Evolutionary conservation across 106 monocot species (phyloP), one percentile per base, ranked within the genome.

Genomic region (Iris macrosiphon): DNA sequence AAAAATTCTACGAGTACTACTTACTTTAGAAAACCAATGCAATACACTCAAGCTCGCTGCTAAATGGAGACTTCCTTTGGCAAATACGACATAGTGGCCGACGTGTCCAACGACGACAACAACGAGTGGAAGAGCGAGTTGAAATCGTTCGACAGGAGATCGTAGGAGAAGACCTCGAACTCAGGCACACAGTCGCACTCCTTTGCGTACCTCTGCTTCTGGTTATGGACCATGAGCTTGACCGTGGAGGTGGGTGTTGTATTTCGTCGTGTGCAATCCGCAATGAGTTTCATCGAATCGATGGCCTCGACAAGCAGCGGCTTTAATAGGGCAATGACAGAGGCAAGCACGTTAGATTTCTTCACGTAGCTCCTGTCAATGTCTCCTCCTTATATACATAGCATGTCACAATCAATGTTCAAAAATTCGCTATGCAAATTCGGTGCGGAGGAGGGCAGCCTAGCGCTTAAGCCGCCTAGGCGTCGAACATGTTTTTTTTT

Each of bases 121-220:
- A 79, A 28, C 5, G 65, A 70, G 34, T 58, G 52, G 45, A 80
- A 80, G 14, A 80, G 70, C 0, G 80, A 70, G 61, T 80, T 80
- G 80, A 80, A 80, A n/a, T 80, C 80, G 33, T 80, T 80, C 1
- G 70, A 75, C 3, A 74, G 80, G 48, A 80, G 74, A 40, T 80
- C 80, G 10, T 65, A 70, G 61, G 75, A 80, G 65, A 70, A 80
- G 38, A 62, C 74, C 45, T 80, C 74, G 50, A 80, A 74, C 29
- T 80, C 80, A 1, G 80, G 80, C 29, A 58, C 50, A 19, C 6
- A 38, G 26, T 11, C 62, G 21, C 9, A 37, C 45, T 74, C 67
- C 7, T 38, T 21, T 45, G 74, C 56, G 60, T 74, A 80, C 8
- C 66, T 45, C 17, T 20, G 31, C 31, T 70, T 31, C 43, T 74